Percentiles rank a stretch among this genome's conserved stretches.
Evolutionary conservation across 176 grass and related monocot species (phyloP).

Genomic region (Hsuehochloa calcarea): DNA sequence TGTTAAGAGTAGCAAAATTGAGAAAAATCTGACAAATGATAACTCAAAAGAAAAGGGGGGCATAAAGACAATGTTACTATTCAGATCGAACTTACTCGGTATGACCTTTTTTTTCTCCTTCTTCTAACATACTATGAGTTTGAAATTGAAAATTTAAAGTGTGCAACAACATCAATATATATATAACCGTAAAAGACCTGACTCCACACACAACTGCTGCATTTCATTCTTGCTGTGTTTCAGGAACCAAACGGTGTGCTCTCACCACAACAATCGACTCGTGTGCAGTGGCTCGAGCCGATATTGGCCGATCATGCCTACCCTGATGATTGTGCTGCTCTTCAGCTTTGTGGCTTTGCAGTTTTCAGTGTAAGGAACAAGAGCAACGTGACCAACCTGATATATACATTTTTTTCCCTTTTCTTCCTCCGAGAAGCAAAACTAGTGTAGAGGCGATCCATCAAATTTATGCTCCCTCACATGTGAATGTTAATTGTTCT

Average conservation of each 20-base stretch:
- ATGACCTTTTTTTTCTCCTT: neutral
- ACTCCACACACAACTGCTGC: neutral
- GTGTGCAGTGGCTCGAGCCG: constrained; percentile 41
- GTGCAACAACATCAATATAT: neutral
- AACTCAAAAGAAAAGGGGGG: too few species aligned
- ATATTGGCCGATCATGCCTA: constrained; percentile 13
- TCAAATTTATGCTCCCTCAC: neutral
- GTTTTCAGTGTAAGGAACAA: constrained; percentile 12
- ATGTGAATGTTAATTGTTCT: neutral
- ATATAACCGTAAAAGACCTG: neutral
- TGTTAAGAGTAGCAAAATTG: too few species aligned
- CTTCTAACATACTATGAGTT: neutral
- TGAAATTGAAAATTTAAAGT: neutral
- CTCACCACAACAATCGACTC: constrained; percentile 60
- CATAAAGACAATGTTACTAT: neutral
- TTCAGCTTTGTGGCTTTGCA: neutral
- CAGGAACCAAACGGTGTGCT: constrained; percentile 54
- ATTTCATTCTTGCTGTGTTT: neutral
- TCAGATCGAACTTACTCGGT: neutral
- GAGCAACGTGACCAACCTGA: neutral
- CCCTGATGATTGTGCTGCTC: constrained; percentile 38
- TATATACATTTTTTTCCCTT: too few species aligned
- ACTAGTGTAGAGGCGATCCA: neutral
- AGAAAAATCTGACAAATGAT: too few species aligned
- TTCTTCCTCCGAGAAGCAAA: neutral